Evolutionary conservation across 345 rosid genomes (phyloP).

Genomic region (Citrus glauca): DNA sequence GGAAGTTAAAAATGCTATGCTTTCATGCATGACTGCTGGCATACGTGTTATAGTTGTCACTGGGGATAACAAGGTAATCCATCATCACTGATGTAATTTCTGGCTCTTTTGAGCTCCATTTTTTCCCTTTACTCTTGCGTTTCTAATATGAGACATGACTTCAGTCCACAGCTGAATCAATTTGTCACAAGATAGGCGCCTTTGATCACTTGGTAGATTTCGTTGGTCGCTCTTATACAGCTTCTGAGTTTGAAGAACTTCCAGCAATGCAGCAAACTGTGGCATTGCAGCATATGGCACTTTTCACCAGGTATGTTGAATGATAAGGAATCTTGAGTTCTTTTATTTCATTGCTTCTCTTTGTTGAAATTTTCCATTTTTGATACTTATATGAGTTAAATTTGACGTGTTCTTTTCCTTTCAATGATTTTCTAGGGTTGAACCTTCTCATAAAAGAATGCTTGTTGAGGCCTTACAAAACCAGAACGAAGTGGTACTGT

Average conservation of each 20-base stretch:
- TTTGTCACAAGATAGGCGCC: constrained; percentile 94
- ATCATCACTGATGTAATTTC: constrained; percentile 2
- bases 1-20: constrained; percentile 95
- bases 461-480: constrained; percentile 94
- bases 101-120: constrained; percentile 4
- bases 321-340: constrained; percentile 1
- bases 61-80: constrained; percentile 93
- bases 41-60: constrained; percentile 99
- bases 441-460: constrained; percentile 97
- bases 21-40: constrained; percentile 97
- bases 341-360: neutral
- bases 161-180: constrained; percentile 98
- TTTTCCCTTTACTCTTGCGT: constrained; percentile 8
- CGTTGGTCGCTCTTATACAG: constrained; percentile 81
- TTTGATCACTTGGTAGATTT: constrained; percentile 84
- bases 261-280: constrained; percentile 80
- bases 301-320: constrained; percentile 66
- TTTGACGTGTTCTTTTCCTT: constrained; percentile 9
- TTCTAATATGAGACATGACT: constrained; percentile 26
- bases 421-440: constrained; percentile 58
- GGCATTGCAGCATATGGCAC: constrained; percentile 88
- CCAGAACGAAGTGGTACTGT: constrained; percentile 95
- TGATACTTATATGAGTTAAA: constrained; percentile 4
- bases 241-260: constrained; percentile 94
- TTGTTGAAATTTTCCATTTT: constrained; percentile 2